Percentiles rank a stretch among this genome's conserved stretches.
Evolutionary conservation across 1,284 basidiomycete species (phyloP).

Genomic region (Ganoderma lingzhi): DNA sequence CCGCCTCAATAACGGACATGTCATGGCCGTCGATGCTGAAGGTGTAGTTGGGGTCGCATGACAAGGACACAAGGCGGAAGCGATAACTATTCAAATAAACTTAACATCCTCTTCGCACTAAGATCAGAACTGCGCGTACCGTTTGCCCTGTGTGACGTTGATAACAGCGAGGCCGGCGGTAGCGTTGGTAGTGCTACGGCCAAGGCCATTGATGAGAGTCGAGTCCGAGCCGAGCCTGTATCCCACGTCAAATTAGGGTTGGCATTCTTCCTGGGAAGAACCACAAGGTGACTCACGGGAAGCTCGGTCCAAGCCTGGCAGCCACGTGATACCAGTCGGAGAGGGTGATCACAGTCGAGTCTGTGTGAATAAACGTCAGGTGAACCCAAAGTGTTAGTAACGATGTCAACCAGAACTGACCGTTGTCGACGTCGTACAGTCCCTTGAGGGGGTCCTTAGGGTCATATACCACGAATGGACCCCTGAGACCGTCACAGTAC

Average conservation of each 20-base stretch:
- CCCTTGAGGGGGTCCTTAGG: slow-evolving; percentile 46
- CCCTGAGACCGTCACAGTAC: slow-evolving; percentile 44
- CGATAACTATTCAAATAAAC: slow-evolving; percentile 37
- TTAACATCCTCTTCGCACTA: not conserved
- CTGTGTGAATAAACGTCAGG: slow-evolving; percentile 16
- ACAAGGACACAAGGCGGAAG: slow-evolving; percentile 58
- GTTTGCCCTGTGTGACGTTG: slow-evolving; percentile 43
- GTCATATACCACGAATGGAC: slow-evolving; percentile 51
- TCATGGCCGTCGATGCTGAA: slow-evolving; percentile 47
- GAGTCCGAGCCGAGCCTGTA: slow-evolving; percentile 33
- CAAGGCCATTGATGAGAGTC: slow-evolving; percentile 61
- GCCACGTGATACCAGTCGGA: slow-evolving; percentile 39
- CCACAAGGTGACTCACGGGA: slow-evolving; percentile 27
- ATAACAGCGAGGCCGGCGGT: slow-evolving; percentile 43
- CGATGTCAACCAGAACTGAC: slow-evolving; percentile 27
- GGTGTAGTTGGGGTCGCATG: slow-evolving; percentile 42
- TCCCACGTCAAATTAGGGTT: not conserved
- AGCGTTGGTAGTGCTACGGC: slow-evolving; percentile 40
- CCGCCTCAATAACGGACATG: slow-evolving; percentile 46
- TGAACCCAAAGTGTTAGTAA: not conserved
- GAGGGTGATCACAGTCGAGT: slow-evolving; percentile 38
- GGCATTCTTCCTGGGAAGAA: not conserved
- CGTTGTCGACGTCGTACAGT: slow-evolving; percentile 54
- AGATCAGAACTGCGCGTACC: slow-evolving; percentile 36
- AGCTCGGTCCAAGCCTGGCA: slow-evolving; percentile 28